These are phyloP conservation scores for Cladosporium sp. DNA, from an alignment of 2,329 filamentous ascomycete genomes.

Conservation along the genomic window DNA sequence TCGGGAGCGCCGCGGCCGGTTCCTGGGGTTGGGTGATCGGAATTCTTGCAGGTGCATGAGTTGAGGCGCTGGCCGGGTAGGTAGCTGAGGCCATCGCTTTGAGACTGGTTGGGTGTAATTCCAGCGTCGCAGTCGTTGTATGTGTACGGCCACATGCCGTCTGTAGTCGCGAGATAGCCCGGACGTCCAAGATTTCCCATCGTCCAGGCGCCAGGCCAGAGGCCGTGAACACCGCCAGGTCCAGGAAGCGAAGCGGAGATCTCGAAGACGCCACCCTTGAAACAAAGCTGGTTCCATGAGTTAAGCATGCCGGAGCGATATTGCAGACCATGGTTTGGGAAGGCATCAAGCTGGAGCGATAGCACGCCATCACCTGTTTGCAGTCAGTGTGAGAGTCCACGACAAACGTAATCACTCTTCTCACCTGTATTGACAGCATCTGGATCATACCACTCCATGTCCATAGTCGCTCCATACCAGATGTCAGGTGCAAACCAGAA, in stretches of 20 bases:
- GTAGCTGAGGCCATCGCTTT: constrained; percentile 60
- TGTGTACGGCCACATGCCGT: constrained; percentile 71
- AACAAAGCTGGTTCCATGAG: constrained; percentile 70
- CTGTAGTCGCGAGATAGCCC: constrained; percentile 65
- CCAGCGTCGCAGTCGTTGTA: constrained; percentile 68
- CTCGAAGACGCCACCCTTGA: constrained; percentile 66
- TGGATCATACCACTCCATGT: constrained; percentile 55
- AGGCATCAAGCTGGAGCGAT: constrained; percentile 61
- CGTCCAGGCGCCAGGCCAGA: constrained; percentile 73
- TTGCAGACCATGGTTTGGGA: constrained; percentile 60
- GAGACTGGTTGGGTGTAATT: constrained; percentile 69
- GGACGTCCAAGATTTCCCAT: constrained; percentile 70
- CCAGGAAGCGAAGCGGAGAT: constrained; percentile 67
- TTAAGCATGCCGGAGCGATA: constrained; percentile 72
- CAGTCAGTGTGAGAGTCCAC: neutral
- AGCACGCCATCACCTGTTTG: constrained; percentile 58
- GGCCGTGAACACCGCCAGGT: constrained; percentile 60
- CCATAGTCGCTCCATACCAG: constrained; percentile 68
- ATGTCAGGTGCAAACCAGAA: constrained; percentile 65
- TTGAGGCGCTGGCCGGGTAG: constrained; percentile 68
- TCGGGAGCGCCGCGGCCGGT: constrained; percentile 64
- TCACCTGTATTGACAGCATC: constrained; percentile 23
- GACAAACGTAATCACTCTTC: constrained; percentile 6
- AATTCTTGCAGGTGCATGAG: constrained; percentile 60
- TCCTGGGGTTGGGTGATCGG: constrained; percentile 63